These are phyloP conservation scores for Taphrina populina DNA, from an alignment of 1,139 yeast species.

Conservation along the genomic window DNA sequence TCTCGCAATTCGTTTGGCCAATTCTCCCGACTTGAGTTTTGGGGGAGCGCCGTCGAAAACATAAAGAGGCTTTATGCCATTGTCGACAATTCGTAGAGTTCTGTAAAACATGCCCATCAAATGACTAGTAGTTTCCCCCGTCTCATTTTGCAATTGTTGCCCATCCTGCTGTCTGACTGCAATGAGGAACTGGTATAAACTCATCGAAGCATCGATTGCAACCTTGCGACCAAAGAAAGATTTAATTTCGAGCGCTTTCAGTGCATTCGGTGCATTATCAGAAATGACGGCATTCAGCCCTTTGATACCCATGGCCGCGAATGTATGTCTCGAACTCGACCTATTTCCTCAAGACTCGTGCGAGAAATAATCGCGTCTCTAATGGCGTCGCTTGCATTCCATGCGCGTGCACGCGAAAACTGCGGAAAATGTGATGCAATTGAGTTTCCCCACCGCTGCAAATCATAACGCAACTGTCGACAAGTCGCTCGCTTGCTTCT, in stretches of 20 bases:
- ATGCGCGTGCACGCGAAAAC: too few species aligned
- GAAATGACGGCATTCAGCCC: conserved; percentile 76
- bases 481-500: too few species aligned
- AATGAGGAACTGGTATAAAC: conserved; percentile 36
- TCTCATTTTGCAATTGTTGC: conserved; percentile 80
- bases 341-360: too few species aligned
- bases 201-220: conserved; percentile 62
- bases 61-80: conserved; percentile 91
- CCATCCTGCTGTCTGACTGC: conserved; percentile 98
- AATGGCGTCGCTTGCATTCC: too few species aligned
- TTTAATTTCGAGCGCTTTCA: conserved; percentile 76
- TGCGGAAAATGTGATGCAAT: too few species aligned
- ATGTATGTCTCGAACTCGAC: too few species aligned
- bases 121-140: conserved; percentile 88
- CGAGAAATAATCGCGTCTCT: too few species aligned
- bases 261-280: conserved; percentile 85
- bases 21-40: conserved; percentile 85
- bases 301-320: conserved; percentile 39
- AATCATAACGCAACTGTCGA: too few species aligned
- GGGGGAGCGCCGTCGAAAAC: conserved; percentile 98
- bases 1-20: conserved; percentile 75
- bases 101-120: conserved; percentile 93
- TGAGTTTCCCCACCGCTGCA: too few species aligned
- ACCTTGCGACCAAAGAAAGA: conserved; percentile 88
- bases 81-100: conserved; percentile 81